These are phyloP conservation scores for Claviceps africana DNA, from an alignment of 2,329 filamentous ascomycete genomes.

Conservation along the genomic window DNA sequence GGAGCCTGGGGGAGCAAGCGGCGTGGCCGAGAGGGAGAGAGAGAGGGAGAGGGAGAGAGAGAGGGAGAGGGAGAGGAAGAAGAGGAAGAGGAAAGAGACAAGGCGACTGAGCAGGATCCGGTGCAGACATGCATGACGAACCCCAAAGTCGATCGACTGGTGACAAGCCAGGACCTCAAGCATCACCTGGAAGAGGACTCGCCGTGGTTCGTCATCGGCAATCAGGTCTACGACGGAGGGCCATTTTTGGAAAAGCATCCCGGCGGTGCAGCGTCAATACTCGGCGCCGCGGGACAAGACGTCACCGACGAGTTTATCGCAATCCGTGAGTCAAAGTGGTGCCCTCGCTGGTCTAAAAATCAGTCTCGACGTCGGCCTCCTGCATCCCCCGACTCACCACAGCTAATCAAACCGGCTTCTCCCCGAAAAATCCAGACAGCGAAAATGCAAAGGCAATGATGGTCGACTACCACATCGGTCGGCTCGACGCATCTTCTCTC, in stretches of 20 bases:
- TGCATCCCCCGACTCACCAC: background rate
- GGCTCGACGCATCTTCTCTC: constrained; percentile 46
- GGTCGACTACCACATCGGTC: constrained; percentile 70
- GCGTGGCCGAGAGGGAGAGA: constrained; percentile 32
- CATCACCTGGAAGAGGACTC: constrained; percentile 48
- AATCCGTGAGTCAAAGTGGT: constrained; percentile 52
- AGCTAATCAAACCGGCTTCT: background rate
- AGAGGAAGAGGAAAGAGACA: no score
- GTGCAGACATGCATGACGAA: constrained; percentile 69
- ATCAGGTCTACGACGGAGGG: constrained; percentile 80
- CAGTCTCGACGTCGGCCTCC: background rate
- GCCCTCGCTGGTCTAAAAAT: background rate
- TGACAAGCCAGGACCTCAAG: constrained; percentile 59
- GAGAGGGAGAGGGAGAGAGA: constrained; percentile 28
- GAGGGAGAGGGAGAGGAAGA: constrained; percentile 25
- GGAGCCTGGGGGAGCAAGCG: constrained; percentile 72
- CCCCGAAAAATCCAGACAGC: constrained; percentile 45
- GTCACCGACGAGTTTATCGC: constrained; percentile 79
- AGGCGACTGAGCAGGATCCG: constrained; percentile 31
- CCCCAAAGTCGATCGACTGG: constrained; percentile 44
- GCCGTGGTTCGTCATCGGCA: constrained; percentile 81
- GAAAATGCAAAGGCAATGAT: constrained; percentile 91
- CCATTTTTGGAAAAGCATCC: constrained; percentile 69
- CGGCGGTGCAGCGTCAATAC: constrained; percentile 73
- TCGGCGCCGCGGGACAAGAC: constrained; percentile 68